Conservation (phyloP, 192 early-diverging fungal genomes). For the Thamnidium elegans region DNA sequence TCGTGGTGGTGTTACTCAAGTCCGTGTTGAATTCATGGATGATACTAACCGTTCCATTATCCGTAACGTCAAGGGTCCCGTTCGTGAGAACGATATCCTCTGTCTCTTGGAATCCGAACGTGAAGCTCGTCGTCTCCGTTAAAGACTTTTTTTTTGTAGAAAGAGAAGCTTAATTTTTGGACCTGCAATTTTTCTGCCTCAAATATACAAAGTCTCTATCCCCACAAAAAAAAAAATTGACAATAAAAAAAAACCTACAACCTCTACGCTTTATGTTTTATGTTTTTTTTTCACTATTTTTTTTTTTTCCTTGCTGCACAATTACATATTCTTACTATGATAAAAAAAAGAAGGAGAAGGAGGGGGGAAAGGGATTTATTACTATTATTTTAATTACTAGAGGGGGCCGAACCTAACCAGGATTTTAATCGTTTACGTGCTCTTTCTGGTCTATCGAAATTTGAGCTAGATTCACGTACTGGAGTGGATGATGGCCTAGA, state of each 20-base stretch:
- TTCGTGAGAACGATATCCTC: conserved; percentile 94
- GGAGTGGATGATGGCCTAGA: neutral
- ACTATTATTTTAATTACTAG: neutral
- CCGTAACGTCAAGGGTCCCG: conserved; percentile 99
- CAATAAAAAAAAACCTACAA: conserved; percentile 2
- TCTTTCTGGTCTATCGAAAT: neutral
- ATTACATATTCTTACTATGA: neutral
- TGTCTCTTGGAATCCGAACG: conserved; percentile 98
- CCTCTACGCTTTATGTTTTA: no score
- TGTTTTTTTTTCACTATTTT: conserved; percentile 8
- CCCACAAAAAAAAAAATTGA: neutral
- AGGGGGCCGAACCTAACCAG: conserved; percentile 16
- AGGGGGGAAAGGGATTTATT: neutral
- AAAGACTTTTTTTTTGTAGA: conserved; percentile 38
- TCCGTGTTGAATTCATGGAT: conserved; percentile 99
- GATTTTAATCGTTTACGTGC: conserved; percentile 8
- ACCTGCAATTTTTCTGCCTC: neutral
- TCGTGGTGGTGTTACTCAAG: conserved; percentile 99
- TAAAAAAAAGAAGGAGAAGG: neutral
- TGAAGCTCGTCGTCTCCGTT: conserved; percentile 98
- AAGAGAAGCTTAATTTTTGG: neutral
- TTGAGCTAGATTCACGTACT: neutral
- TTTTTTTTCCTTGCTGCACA: neutral
- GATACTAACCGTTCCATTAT: conserved; percentile 95
- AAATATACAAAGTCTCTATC: neutral